These are phyloP conservation scores for Pythium monospermum DNA, from an alignment of 352 stramenopile genomes.

Conservation along the genomic window DNA sequence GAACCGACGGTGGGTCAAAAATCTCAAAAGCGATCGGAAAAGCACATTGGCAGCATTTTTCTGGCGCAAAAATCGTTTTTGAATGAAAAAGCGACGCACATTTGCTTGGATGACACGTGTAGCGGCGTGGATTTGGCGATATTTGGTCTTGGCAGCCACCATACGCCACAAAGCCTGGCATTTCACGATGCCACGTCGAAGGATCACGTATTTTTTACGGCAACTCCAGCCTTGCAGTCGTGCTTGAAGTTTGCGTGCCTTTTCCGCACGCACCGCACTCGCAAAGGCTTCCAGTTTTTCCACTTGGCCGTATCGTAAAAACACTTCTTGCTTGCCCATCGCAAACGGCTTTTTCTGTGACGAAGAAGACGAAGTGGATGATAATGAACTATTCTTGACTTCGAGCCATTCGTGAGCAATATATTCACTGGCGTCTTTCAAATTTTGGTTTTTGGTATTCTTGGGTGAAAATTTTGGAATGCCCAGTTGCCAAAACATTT, in stretches of 20 bases:
- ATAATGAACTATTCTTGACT: constrained; percentile 11
- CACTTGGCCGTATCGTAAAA: constrained; percentile 72
- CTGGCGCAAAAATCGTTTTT: constrained; percentile 25
- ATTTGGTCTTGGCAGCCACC: constrained; percentile 13
- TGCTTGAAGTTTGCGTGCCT: constrained; percentile 52
- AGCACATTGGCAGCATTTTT: constrained; percentile 30
- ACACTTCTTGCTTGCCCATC: constrained; percentile 69
- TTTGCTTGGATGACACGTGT: constrained; percentile 13
- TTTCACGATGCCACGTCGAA: constrained; percentile 30
- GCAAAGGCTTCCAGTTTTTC: constrained; percentile 61
- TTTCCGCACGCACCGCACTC: constrained; percentile 32
- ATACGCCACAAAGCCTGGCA: constrained; percentile 61
- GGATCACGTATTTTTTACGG: constrained; percentile 31
- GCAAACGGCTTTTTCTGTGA: constrained; percentile 36
- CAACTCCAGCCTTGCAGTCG: constrained; percentile 26
- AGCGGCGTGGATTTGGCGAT: neutral
- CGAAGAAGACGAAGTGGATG: too few relatives aligned
- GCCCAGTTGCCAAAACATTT: constrained; percentile 57
- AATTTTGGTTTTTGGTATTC: constrained; percentile 19
- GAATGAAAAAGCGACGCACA: constrained; percentile 28
- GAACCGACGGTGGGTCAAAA: constrained; percentile 41
- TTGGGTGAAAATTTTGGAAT: constrained; percentile 24
- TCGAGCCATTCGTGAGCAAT: constrained; percentile 54
- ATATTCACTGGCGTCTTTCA: constrained; percentile 34
- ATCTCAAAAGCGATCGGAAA: constrained; percentile 31